These are phyloP conservation scores for Gardenia jasminoides DNA, from an alignment of 257 asterid species.

Conservation along the genomic window DNA sequence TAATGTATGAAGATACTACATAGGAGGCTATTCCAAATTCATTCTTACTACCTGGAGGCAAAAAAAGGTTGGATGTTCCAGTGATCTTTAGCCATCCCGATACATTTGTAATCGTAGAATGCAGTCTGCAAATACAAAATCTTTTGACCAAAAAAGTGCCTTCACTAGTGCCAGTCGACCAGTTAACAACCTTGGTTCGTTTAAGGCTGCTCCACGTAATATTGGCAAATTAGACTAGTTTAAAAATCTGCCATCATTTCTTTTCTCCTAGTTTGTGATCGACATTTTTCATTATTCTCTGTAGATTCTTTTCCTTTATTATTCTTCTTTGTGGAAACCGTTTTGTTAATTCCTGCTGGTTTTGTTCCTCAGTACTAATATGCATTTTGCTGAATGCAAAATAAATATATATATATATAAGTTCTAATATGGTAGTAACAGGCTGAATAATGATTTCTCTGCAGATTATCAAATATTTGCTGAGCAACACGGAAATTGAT, in stretches of 20 bases:
- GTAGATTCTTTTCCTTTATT: too few relatives aligned
- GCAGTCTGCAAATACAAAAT: too few relatives aligned
- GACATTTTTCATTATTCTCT: too few relatives aligned
- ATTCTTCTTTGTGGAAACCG: not conserved
- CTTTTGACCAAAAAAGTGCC: too few relatives aligned
- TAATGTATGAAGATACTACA: too few relatives aligned
- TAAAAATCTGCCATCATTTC: not conserved
- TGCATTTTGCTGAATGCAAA: not conserved
- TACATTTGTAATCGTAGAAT: too few relatives aligned
- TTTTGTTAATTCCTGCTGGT: not conserved
- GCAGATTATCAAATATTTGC: slow-evolving; percentile 7
- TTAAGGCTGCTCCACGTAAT: not conserved
- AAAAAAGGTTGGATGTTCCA: too few relatives aligned
- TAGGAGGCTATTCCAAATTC: too few relatives aligned
- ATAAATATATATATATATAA: rapidly evolving
- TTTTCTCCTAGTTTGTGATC: not conserved
- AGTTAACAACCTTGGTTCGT: too few relatives aligned
- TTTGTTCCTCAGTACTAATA: not conserved
- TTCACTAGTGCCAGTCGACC: too few relatives aligned
- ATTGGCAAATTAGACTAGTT: not conserved
- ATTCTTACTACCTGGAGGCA: too few relatives aligned
- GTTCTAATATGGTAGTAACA: not conserved
- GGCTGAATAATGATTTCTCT: not conserved
- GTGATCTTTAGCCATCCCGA: too few relatives aligned
- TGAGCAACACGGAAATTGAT: not conserved